Base-by-base conservation (phyloP, 148 eudicot species). In the Drosera capensis region DNA sequence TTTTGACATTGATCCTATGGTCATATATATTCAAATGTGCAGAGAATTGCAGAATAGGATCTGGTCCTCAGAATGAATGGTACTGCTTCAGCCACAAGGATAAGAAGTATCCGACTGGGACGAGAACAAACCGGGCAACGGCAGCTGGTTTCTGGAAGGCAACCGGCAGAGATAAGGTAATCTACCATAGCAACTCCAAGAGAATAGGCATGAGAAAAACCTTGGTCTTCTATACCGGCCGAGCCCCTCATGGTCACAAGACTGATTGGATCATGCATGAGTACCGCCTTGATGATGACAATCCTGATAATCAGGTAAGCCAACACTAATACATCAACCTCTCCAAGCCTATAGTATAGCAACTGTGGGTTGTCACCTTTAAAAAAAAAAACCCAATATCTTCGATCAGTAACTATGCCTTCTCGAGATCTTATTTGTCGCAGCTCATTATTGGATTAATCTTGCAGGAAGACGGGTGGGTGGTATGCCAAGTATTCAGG, bases 211-310 rank as follows among this genome's bases (percentile, higher is more conserved):
- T 86, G 96, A 68, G 96, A 25, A 86, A 87, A 59, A 87, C 94
- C 28, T 58, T 87, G 8, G 96, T 87, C 23, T 87, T 87, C 51
- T 87, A 87, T 60, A 82, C 79, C 0, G 96, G 96, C 5, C 85
- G 96, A 30, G 96, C 96, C 43, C 96, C 96, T 57, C 96, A 82
- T 46, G 96, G 96, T 30, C 85, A 67, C 6, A 87, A 87, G 63
- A 76, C 88, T 0, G 90, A 87, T 54, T 82, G 96, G 96, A 87
- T 87, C 59, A 87, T 87, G 96, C 96, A 87, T 20, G 96, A 87
- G 45, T 87, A 87, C 43, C 88, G 96, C 40, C 73, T 87, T 17
- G 75, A 87, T 0, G 88, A 85, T 20, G 64, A 78, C 7, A 43
- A 64, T 47, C 41, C 64, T 23, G 68, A 78, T 25, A 24, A 68